phyloP scores from a whole-genome alignment of 768 basidiomycete species.

The Xanthoconium stramineum region DNA sequence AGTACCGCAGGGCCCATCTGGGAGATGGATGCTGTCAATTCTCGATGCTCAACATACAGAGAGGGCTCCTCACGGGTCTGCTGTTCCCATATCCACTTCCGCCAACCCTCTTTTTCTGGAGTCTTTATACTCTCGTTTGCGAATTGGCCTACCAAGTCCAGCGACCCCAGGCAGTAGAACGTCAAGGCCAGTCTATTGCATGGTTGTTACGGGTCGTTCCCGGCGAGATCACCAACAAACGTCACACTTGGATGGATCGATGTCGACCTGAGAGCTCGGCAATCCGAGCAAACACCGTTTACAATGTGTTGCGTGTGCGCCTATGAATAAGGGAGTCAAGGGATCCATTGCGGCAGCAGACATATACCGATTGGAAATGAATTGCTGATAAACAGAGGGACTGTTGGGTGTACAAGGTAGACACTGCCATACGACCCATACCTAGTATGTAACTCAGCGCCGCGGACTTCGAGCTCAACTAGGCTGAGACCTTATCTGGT shows the following conservation, averaged over 20 bases:
- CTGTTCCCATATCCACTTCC: constrained; percentile 87
- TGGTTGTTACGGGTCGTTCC: constrained; percentile 10
- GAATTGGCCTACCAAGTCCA: constrained; percentile 69
- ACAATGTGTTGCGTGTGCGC: constrained; percentile 63
- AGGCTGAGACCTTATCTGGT: no score
- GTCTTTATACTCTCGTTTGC: constrained; percentile 39
- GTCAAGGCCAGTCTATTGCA: constrained; percentile 68
- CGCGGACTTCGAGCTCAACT: no score
- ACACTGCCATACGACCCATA: no score
- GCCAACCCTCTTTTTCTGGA: constrained; percentile 61
- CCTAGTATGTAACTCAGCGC: no score
- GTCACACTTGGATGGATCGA: constrained; percentile 70
- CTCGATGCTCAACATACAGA: not conserved
- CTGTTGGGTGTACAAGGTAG: no score
- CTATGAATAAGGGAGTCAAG: constrained; percentile 35
- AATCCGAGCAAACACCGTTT: constrained; percentile 68
- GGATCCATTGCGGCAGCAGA: constrained; percentile 5
- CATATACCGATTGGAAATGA: not conserved
- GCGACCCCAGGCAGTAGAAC: constrained; percentile 84
- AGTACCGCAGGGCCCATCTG: constrained; percentile 57
- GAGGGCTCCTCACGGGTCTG: constrained; percentile 52
- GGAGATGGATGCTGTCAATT: not conserved
- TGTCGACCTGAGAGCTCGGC: constrained; percentile 62
- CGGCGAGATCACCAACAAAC: constrained; percentile 12
- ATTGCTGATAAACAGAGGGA: no score